Evolutionary conservation across 169 alveolate genomes (phyloP), one percentile per base, ranked within the genome.

Genomic region (Plasmodium knowlesi): DNA sequence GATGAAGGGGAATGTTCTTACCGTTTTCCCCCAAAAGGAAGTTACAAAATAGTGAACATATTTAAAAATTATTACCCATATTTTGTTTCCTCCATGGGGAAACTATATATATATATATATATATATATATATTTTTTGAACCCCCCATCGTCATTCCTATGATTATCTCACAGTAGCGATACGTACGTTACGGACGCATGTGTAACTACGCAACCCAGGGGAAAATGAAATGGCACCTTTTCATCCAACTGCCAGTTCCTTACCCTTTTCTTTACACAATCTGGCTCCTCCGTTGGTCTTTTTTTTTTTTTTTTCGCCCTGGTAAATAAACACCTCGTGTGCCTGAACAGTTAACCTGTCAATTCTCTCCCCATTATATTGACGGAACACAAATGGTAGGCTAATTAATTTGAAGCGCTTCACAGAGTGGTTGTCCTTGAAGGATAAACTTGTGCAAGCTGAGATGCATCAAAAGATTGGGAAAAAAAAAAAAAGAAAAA

Each of bases 401-500:
- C 57, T 46, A 46, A 46, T 9, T 46, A 46, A 46, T 46, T 10
- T 46, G 4, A 0, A 3, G 57, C 57, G n/a, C n/a, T 46, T n/a
- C n/a, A 46, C 57, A 46, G n/a, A 46, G n/a, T 46, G 57, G n/a
- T 46, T 46, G 57, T 46, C n/a, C 5, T 1, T 10, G 57, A 46
- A 46, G 2, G 57, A 53, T 54, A 9, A 82, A 82, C 22, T 10
- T 5, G 8, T 83, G 16, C 43, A 71, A 34, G 50, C 57, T 19
- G 39, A 82, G 9, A 19, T 39, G 19, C 41, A n/a, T 72, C 6
- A 72, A 72, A 78, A 78, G 53, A 19, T 74, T 43, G 25, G 5
- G 37, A 34, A 37, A 78, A 78, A 81, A 53, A 81, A 78, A 34
- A 37, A 78, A 78, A 81, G 28, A 81, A 22, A 19, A 16, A 81